Percentiles rank a stretch among this genome's conserved stretches.
These are phyloP conservation scores for Taxillus chinensis DNA, from an alignment of 164 flowering plant species.

Conservation along the genomic window DNA sequence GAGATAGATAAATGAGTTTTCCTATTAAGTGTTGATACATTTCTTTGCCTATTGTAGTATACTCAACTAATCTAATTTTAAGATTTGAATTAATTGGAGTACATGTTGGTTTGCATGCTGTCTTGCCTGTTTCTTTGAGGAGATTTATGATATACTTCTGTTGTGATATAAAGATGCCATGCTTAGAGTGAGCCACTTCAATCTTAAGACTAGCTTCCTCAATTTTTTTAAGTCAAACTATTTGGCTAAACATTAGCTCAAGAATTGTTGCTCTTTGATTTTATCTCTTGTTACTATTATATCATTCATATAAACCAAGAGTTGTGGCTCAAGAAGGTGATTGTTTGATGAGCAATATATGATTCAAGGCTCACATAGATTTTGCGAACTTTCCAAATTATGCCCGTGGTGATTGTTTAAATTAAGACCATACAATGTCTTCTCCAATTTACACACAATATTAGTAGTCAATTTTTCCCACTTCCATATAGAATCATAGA, in stretches of 20 bases:
- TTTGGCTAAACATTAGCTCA: too few relatives aligned
- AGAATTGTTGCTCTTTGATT: too few relatives aligned
- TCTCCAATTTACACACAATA: too few relatives aligned
- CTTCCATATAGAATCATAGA: too few relatives aligned
- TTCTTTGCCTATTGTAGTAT: neutral
- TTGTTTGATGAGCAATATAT: neutral
- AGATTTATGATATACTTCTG: too few relatives aligned
- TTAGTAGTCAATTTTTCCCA: too few relatives aligned
- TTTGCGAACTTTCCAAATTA: too few relatives aligned
- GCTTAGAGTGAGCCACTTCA: neutral
- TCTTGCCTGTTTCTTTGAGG: neutral
- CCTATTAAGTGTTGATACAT: neutral
- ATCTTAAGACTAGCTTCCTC: neutral
- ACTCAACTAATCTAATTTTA: neutral
- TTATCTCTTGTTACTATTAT: neutral
- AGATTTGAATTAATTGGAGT: neutral
- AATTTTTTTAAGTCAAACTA: neutral
- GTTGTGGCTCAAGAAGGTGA: neutral
- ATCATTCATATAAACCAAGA: neutral
- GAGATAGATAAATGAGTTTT: conserved; percentile 3
- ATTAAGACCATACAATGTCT: too few relatives aligned
- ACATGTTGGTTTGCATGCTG: neutral
- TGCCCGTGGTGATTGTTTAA: too few relatives aligned
- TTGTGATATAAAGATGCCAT: neutral
- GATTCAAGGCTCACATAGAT: neutral